Base-by-base conservation (phyloP, 1,139 yeast genomes). In the Diutina sp. region DNA sequence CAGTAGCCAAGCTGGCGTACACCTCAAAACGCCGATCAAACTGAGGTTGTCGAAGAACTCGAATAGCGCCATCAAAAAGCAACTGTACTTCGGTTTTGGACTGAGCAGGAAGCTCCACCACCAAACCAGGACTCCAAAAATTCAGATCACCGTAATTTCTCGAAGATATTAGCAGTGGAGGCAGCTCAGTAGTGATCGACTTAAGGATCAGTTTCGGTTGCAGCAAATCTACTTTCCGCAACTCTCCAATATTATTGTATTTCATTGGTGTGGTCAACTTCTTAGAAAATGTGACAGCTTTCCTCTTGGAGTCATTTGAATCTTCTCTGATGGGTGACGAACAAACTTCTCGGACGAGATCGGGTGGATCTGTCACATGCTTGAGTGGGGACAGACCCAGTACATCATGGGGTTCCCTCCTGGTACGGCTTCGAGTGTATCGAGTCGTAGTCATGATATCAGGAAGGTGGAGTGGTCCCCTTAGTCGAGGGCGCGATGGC, bases 211-310 rank as follows among this genome's bases (percentile, higher is more conserved):
- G 53, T 29, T 30, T 50, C 7, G 53, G 53, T 1, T 44, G 53
- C 32, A 38, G 53, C n/a, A 9, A 50, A 30, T 11, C 14, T 14
- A 5, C 12, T 12, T 12, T 14, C 45, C 14, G 53, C 45, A 2
- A 48, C 5, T 11, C 21, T 12, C 11, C 18, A 5, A n/a, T 35
- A 35, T 35, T 7, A 4, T 16, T 32, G 6, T 32, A 12, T 16
- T 16, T 32, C 21, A 32, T 32, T 6, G 53, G 53, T 5, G 53
- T 50, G 16, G 16, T 38, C 29, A 50, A 30, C n/a, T 30, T n/a
- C 5, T 50, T 12, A 21, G 28, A 29, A 18, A 50, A 50, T 7
- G 83, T 50, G 29, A 50, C 51, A 7, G 21, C 28, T 32, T 50
- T 50, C 16, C 32, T 47, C 18, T 14, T 8, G 12, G 53, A 44